Percentiles rank a stretch among this genome's conserved stretches.
Conservation (phyloP, 2,329 filamentous ascomycete species). For the Botrytis elliptica region DNA sequence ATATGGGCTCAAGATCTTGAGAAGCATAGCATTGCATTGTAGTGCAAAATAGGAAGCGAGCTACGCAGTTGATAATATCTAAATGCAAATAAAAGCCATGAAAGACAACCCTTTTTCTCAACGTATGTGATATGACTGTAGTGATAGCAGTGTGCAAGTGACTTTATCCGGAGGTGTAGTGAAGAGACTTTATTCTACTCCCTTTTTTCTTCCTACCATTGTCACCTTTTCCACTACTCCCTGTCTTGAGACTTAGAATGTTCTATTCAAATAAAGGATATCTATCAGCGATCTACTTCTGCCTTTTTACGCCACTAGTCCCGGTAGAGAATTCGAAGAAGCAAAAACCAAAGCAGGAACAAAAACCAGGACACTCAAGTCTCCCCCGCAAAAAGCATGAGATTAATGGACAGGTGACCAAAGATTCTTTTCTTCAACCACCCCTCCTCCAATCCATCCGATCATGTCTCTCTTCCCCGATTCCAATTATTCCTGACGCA, state of each 20-base stretch:
- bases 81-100: slow-evolving; percentile 1
- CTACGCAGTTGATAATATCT: background rate
- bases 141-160: background rate
- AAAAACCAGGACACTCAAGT: background rate
- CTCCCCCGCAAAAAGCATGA: background rate
- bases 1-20: slow-evolving; percentile 2
- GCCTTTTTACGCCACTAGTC: background rate
- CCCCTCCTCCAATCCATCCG: background rate
- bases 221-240: too few species aligned
- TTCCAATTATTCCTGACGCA: background rate
- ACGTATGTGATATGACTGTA: background rate
- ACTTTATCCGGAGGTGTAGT: background rate
- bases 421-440: background rate
- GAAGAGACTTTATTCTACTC: background rate
- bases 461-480: background rate
- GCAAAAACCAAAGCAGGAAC: background rate
- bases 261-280: background rate
- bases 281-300: background rate
- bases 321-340: background rate
- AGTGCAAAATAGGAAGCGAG: background rate
- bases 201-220: too few species aligned
- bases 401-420: background rate
- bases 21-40: slow-evolving; percentile 1
- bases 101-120: background rate
- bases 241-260: background rate